Percentiles rank a stretch among this genome's conserved stretches.
These are phyloP conservation scores for Myriangium duriaei DNA, from an alignment of 2,329 filamentous ascomycete species.

Conservation along the genomic window DNA sequence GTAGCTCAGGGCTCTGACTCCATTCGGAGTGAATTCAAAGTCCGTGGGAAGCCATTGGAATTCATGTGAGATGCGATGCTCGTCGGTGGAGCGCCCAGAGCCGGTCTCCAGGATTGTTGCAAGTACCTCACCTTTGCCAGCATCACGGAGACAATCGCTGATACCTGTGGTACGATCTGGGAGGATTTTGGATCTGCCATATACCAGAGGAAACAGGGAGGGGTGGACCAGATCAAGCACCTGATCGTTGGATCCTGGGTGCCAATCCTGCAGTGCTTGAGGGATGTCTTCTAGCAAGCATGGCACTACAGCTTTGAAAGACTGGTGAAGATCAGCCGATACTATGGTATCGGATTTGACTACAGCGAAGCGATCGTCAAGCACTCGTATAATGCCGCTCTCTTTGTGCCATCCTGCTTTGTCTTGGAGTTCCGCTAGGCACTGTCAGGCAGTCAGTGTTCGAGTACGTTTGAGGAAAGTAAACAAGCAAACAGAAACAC, in stretches of 20 bases:
- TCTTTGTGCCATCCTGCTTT: constrained; percentile 37
- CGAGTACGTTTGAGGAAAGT: background rate
- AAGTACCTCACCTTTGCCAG: constrained; percentile 18
- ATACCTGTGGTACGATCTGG: constrained; percentile 20
- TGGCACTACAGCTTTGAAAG: constrained; percentile 33
- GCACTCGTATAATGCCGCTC: constrained; percentile 30
- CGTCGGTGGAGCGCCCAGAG: constrained; percentile 7
- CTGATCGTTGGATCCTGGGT: constrained; percentile 43
- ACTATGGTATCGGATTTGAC: constrained; percentile 43
- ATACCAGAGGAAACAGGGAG: constrained; percentile 49
- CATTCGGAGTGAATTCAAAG: constrained; percentile 12
- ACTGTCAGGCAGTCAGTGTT: constrained; percentile 9
- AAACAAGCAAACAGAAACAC: background rate
- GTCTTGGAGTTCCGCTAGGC: constrained; percentile 35
- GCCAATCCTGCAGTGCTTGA: constrained; percentile 44
- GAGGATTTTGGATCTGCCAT: constrained; percentile 36
- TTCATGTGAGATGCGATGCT: constrained; percentile 8
- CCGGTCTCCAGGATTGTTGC: constrained; percentile 5
- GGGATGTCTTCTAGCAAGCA: constrained; percentile 39
- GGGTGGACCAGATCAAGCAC: constrained; percentile 54
- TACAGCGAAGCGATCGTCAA: constrained; percentile 34
- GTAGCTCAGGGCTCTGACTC: constrained; percentile 18
- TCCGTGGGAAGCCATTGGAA: constrained; percentile 22
- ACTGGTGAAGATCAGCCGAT: constrained; percentile 24
- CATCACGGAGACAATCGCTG: constrained; percentile 20